Percentiles rank a stretch among this genome's conserved stretches.
Evolutionary conservation across 2,329 filamentous ascomycete species (phyloP).

Genomic region (Coniochaeta sp.): DNA sequence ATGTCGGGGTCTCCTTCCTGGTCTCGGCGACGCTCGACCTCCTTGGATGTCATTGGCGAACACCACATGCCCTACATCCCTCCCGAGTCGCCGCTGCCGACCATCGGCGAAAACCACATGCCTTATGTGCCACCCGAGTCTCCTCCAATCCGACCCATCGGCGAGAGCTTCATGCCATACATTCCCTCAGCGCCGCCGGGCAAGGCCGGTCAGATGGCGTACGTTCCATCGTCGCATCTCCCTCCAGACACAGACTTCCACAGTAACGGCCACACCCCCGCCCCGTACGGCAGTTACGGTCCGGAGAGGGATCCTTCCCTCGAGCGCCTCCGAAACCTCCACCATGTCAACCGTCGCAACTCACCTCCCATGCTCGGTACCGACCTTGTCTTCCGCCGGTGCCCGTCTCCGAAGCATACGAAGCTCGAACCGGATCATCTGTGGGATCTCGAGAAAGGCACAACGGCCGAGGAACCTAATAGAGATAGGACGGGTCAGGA

Average conservation of each 20-base stretch:
- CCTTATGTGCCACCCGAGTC: constrained; percentile 15
- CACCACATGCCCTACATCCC: constrained; percentile 21
- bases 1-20: constrained; percentile 23
- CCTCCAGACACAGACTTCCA: constrained; percentile 35
- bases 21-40: constrained; percentile 12
- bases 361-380: constrained; percentile 84
- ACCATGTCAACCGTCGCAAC: constrained; percentile 37
- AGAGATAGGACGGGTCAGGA: constrained; percentile 49
- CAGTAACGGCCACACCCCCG: constrained; percentile 19
- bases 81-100: constrained; percentile 17
- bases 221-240: constrained; percentile 22
- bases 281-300: constrained; percentile 23
- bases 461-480: constrained; percentile 35
- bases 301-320: constrained; percentile 42
- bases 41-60: constrained; percentile 22
- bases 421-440: constrained; percentile 74
- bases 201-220: constrained; percentile 19
- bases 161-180: constrained; percentile 23
- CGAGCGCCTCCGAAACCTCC: constrained; percentile 27
- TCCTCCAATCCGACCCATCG: constrained; percentile 18
- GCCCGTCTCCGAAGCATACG: constrained; percentile 75
- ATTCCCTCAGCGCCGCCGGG: constrained; percentile 19
- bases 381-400: constrained; percentile 74
- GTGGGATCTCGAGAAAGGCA: constrained; percentile 39
- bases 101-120: constrained; percentile 20